Percentiles rank a stretch among this genome's conserved stretches.
phyloP scores from a whole-genome alignment of 192 early-diverging fungal species.

The Spizellomyces punctatus region DNA sequence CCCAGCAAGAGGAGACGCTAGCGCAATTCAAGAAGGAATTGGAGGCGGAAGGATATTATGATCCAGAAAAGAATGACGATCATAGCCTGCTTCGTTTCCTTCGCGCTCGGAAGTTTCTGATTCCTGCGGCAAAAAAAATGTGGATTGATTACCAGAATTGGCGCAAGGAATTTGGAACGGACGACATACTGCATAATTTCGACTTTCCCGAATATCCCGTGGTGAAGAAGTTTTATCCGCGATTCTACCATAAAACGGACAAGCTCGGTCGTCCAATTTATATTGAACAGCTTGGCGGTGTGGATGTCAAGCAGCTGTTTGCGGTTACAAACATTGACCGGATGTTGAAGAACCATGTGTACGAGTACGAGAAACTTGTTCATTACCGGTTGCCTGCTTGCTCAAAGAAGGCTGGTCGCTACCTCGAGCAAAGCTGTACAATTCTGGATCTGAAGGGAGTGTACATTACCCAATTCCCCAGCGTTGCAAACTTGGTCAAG shows the following conservation, averaged over 20 bases:
- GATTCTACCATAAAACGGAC: slow-evolving; percentile 90
- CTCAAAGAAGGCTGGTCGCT: slow-evolving; percentile 58
- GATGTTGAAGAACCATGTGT: slow-evolving; percentile 73
- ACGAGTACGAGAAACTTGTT: slow-evolving; percentile 74
- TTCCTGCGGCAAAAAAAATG: slow-evolving; percentile 71
- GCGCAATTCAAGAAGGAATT: slow-evolving; percentile 62
- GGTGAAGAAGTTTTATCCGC: slow-evolving; percentile 64
- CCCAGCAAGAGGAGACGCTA: slow-evolving; percentile 57
- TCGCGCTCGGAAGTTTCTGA: slow-evolving; percentile 71
- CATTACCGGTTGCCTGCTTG: slow-evolving; percentile 78
- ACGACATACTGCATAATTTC: slow-evolving; percentile 51
- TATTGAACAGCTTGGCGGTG: slow-evolving; percentile 81
- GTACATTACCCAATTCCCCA: slow-evolving; percentile 72
- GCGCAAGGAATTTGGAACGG: slow-evolving; percentile 65
- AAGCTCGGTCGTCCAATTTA: slow-evolving; percentile 88
- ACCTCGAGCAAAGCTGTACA: slow-evolving; percentile 82
- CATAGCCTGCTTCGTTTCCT: slow-evolving; percentile 73
- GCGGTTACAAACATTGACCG: slow-evolving; percentile 67
- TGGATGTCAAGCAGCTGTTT: slow-evolving; percentile 68
- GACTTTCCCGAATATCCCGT: slow-evolving; percentile 69
- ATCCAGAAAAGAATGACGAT: slow-evolving; percentile 64
- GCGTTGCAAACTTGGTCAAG: slow-evolving; percentile 68
- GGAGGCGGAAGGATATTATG: slow-evolving; percentile 55
- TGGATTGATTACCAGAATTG: slow-evolving; percentile 68
- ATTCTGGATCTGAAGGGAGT: slow-evolving; percentile 93